Evolutionary conservation across 495 filamentous ascomycete species (phyloP), one percentile per base, ranked within the genome.

Genomic region (Aspergillus ellipticus): DNA sequence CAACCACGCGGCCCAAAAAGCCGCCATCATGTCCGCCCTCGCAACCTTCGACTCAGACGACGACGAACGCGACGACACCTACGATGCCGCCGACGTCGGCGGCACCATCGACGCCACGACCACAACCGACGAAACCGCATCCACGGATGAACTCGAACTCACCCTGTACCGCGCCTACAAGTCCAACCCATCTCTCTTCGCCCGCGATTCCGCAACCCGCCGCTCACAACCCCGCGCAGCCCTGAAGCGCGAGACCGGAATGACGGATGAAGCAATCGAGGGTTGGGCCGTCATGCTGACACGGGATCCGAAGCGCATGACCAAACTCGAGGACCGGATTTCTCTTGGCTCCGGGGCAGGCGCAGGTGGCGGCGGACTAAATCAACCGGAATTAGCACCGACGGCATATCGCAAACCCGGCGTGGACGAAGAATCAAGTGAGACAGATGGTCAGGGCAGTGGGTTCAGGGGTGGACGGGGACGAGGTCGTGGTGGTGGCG

Each of bases 1-100:
- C 53, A 61, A 86, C 35, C 78, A 80, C 28, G 79, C 85, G 24
- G 74, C 82, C 35, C 82, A 86, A 64, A 97, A 96, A 74, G 87
- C 90, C 5, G 87, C 91, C 29, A 97, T 98, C 65, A 80, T 96
- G 11, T 87, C 94, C 19, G 94, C 94, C 0, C 84, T 98, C 10
- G 89, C 90, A 10, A 82, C 89, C 5, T 96, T 97, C 63, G 93
- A 97, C 74, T 86, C 85, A 0, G 94, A 96, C 60, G 93, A 97
- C 65, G 94, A 98, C 72, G 94, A 98, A 73, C 86, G 91, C 31
- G 94, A 98, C 72, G 94, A 98, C 65, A 97, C 94, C 2, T 98
- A 98, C 70, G 94, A 98, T 62, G 80, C 85, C 8, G 88, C 82
- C 39, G 94, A 97, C 61, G 91, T 97, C 6, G 94, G 94, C 52